Conservation (phyloP, 164 flowering plant species). For the Chimonanthus salicifolius region DNA sequence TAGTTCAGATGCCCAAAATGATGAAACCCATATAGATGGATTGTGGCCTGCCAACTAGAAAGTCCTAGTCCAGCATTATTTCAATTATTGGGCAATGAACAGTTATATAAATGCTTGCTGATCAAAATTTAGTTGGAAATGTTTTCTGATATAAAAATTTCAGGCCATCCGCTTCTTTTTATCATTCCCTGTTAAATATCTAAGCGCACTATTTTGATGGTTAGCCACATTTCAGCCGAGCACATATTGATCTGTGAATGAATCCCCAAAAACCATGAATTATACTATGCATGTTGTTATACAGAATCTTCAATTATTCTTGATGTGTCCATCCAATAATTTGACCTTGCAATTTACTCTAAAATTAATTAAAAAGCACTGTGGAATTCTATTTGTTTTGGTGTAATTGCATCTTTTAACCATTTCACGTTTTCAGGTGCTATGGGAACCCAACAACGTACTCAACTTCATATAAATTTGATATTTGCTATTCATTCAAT, state of each 20-base stretch:
- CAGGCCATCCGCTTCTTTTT: background rate
- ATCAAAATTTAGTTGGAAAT: too few species aligned
- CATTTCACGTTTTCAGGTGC: background rate
- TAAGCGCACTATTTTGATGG: background rate
- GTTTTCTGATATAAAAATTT: background rate
- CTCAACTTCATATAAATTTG: conserved; percentile 2
- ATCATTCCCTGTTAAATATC: background rate
- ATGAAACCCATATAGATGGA: background rate
- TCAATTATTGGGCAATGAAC: background rate
- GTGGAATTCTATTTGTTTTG: background rate
- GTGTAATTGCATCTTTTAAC: background rate
- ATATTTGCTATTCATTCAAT: conserved; percentile 1
- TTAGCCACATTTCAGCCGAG: background rate
- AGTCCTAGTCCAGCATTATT: too few species aligned
- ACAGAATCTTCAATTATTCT: background rate
- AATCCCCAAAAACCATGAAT: too few species aligned
- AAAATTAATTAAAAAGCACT: too few species aligned
- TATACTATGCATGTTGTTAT: background rate
- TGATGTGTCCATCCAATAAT: background rate
- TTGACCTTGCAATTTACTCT: background rate
- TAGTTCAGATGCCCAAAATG: background rate
- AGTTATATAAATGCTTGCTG: background rate
- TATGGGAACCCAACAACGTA: conserved; percentile 7
- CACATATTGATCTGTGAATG: background rate
- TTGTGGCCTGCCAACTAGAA: too few species aligned